Evolutionary conservation across 2,329 filamentous ascomycete species (phyloP), one percentile per base, ranked within the genome.

Genomic region (Xylariaceae sp.): DNA sequence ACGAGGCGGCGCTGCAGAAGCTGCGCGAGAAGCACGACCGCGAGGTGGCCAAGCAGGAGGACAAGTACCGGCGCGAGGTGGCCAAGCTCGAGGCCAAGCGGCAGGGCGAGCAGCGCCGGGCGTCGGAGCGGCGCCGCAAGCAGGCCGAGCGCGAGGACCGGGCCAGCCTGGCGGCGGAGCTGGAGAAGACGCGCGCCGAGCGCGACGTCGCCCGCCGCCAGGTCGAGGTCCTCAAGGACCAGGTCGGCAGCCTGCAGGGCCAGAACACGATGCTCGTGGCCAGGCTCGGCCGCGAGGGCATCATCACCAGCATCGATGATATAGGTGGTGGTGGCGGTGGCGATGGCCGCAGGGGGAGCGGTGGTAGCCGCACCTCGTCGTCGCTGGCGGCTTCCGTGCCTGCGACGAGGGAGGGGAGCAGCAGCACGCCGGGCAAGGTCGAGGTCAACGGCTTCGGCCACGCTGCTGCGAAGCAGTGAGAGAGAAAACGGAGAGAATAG

Each of bases 1-100:
- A 53, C 19, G 46, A 56, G 31, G 56, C 62, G 2, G 63, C 65
- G 2, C 42, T 76, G 5, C 65, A 69, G 19, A 81, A 77, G 52
- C 64, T 77, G 6, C 68, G 71, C 19, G 75, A 80, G 50, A 79
- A 74, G 49, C 76, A 83, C 53, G 70, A 76, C 29, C 66, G 63
- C 30, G 77, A 82, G 43, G 53, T 79, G 0, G 71, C 73, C 27
- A 83, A 80, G 51, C 74, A 80, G 33, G 74, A 81, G 44, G 77
- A 77, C 29, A 80, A 78, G 45, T 78, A 80, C 46, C 68, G 71
- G 42, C 69, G 68, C 10, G 80, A 86, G 49, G 61, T 83, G 29
- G 62, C 63, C 41, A 81, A 79, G 55, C 59, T 83, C 2, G 75
- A 84, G 42, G 70, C 76, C 43, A 77, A 76, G 59, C 73, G 75